Evolutionary conservation across 176 grass and related monocot genomes (phyloP), one percentile per base, ranked within the genome.

Genomic region (Microstegium vimineum): DNA sequence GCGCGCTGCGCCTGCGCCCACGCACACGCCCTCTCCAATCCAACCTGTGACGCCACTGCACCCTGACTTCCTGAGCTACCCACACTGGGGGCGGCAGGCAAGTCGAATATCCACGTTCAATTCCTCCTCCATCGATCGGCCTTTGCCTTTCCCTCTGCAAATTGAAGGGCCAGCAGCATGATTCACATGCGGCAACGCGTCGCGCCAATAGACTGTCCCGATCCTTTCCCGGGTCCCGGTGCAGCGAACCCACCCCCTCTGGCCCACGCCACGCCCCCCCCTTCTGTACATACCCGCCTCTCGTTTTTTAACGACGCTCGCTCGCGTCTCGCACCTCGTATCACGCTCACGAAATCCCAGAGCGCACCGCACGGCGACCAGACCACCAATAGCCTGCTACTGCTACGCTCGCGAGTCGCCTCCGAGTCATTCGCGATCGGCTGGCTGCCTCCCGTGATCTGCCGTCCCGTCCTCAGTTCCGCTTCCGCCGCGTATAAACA

Each of bases 161-260:
- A 26, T 26, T n/a, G 65, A 42, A 36, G 20, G 20, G 38, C 12
- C 23, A 23, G 4, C 68, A 54, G 68, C 82, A 54, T 81, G 87
- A 76, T 81, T 85, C 77, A 82, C 82, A 85, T 89, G 87, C 65
- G 61, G 31, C 77, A 16, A 66, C 71, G 68, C 66, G 59, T 88
- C 22, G 67, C 45, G 41, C 86, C 66, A 88, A 73, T n/a, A 78
- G 65, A 43, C 18, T 18, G 43, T 18, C 32, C 23, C n/a, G 32
- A 59, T 51, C 76, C 25, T 20, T 26, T 11, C 11, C 4, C 17
- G 10, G 11, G 67, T 26, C 76, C 75, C 69, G 76, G 51, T 85
- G 51, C 71, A 47, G 33, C 16, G 41, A 89, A 76, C 71, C 82
- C 30, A 22, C 26, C 38, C 17, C 10, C 3, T n/a, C 9, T 13